These are phyloP conservation scores for Mycosphaerella arachidis DNA, from an alignment of 2,329 filamentous ascomycete genomes.

Conservation along the genomic window DNA sequence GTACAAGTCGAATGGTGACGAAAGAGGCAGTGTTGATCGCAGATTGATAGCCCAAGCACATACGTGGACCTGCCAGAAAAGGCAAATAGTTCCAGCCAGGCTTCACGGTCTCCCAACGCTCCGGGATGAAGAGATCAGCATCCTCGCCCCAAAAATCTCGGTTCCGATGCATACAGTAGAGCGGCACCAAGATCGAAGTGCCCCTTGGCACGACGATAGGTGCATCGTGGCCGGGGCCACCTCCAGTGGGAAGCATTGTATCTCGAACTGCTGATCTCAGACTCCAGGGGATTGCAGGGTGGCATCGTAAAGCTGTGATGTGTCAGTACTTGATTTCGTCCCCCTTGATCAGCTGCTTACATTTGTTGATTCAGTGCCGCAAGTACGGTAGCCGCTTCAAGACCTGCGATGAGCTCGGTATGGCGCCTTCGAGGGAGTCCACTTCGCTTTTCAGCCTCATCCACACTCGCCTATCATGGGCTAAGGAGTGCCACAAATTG, in stretches of 20 bases:
- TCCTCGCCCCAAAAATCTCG: constrained; percentile 45
- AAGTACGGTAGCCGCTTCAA: not conserved
- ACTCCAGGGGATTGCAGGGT: not conserved
- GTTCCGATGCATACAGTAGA: constrained; percentile 64
- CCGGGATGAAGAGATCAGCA: constrained; percentile 36
- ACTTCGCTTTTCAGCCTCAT: not conserved
- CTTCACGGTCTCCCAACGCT: constrained; percentile 36
- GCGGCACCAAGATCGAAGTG: not conserved
- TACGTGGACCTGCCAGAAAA: constrained; percentile 37
- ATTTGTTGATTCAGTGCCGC: not conserved
- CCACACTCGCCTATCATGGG: not conserved
- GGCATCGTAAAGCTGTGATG: not conserved
- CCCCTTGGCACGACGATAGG: not conserved
- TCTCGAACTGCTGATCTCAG: not conserved
- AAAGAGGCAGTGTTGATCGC: not conserved
- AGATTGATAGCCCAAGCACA: constrained; percentile 36
- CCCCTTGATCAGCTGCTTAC: not conserved
- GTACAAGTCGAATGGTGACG: not conserved
- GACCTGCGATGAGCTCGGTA: not conserved
- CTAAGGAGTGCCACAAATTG: not conserved
- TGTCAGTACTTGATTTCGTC: not conserved
- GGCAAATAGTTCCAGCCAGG: constrained; percentile 8
- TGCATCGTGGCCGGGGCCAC: not conserved
- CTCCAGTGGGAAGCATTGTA: not conserved
- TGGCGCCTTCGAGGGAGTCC: not conserved